Evolutionary conservation across 495 filamentous ascomycete species (phyloP), one percentile per base, ranked within the genome.

Genomic region (Neurospora sp.): DNA sequence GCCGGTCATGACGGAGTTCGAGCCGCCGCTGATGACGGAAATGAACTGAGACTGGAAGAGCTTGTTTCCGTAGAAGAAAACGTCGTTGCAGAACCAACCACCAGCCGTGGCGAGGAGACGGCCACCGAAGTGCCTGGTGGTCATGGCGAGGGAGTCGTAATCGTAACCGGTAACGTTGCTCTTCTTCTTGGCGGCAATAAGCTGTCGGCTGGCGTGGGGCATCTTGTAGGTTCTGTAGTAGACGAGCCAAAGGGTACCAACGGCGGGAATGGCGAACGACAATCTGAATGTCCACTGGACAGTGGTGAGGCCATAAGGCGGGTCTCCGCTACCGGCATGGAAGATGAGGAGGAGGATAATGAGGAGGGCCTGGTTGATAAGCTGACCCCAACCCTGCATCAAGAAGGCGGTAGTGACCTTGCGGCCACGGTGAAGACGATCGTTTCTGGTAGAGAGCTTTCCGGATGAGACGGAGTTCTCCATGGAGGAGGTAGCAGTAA

Each of bases 31-130:
- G 73, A 97, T 89, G 78, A 93, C 90, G 1, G 77, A 82, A 79
- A 97, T 96, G 82, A 97, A 97, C 79, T 94, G 88, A 76, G 81
- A 79, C 83, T 96, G 93, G 87, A 97, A 97, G 44, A 97, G 90
- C 88, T 97, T 97, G 91, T 97, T 97, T 76, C 94, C 94, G 83
- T 97, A 97, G 85, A 97, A 97, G 88, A 97, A 97, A 23, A 97
- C 89, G 81, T 97, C 94, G 80, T 97, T 97, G 84, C 88, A 90
- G 80, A 92, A 97, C 94, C 94, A 97, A 18, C 88, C 87, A 70
- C 91, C 91, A 38, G 93, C 89, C 38, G 94, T 97, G 20, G 93
- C 94, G n/a, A 97, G 79, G 39, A 97, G 82, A 70, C 94, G 93
- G 69, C 90, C 89, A 62, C 93, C 92, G 71, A 97, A 97, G 86